Evolutionary conservation across 2,329 filamentous ascomycete genomes (phyloP), one percentile per base, ranked within the genome.

Genomic region (Huntiella omanensis): DNA sequence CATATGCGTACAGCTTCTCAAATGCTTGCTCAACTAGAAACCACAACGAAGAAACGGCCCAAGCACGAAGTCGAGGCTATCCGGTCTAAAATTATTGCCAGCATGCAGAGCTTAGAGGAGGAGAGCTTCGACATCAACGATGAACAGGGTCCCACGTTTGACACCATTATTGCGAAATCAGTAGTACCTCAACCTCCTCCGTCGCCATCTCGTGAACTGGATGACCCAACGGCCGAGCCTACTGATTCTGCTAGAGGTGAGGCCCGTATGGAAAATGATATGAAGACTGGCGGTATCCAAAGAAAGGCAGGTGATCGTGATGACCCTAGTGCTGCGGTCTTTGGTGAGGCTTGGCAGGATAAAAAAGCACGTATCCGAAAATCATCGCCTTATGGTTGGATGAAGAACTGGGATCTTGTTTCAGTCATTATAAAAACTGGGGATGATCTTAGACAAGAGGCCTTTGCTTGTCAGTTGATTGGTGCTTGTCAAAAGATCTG

Each of bases 361-460:
- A 91, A 91, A 61, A 83, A 81, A 55, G 83, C 88, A 60, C 80
- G 83, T 15, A 85, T 91, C 57, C 73, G 83, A 51, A 80, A 82
- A 54, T 82, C 82, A 1, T 88, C 83, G 1, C 83, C 83, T 0
- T 91, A 87, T 57, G 83, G 83, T 7, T 85, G 81, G 75, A 84
- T 86, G 77, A 83, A 83, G 63, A 88, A 86, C 57, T 91, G 83
- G 83, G 83, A 91, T 56, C 69, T 91, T 17, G 69, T 91, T 51
- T 87, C 81, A 57, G 83, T 91, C 50, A 91, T 91, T 56, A 80
- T 91, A 54, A 91, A 91, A 65, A 91, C 83, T 8, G 83, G 83
- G 2, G 80, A 80, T 2, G 83, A 91, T 61, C 64, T 91, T 51
- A 71, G 83, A 43, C 83, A 91, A 63, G 83, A 91, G 61, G 83